Percentiles rank a stretch among this genome's conserved stretches.
phyloP scores from a whole-genome alignment of 1,139 yeast species.

The Geotrichum siamense region DNA sequence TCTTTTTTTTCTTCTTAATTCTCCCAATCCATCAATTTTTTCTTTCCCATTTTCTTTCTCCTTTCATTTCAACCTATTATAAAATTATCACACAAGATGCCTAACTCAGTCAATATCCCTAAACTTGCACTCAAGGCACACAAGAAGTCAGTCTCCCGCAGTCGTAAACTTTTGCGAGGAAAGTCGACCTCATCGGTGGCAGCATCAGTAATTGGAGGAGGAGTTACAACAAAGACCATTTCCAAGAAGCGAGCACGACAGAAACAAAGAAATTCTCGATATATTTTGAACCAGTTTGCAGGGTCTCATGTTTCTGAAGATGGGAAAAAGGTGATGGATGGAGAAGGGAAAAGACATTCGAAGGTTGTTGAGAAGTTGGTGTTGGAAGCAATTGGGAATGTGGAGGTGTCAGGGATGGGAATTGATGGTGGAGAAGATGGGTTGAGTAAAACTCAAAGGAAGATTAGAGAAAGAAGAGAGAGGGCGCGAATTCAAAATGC shows the following conservation, averaged over 20 bases:
- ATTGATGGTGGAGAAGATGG: not conserved
- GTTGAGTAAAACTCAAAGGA: constrained; percentile 11
- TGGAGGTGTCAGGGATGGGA: not conserved
- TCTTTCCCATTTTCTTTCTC: too few species aligned
- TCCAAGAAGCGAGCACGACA: constrained; percentile 13
- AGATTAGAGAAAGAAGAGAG: constrained; percentile 12
- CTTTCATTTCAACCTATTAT: not conserved
- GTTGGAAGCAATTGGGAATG: constrained; percentile 6
- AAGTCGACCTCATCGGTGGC: not conserved
- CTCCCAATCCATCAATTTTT: too few species aligned
- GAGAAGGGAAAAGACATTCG: constrained; percentile 7
- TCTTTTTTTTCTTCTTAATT: too few species aligned
- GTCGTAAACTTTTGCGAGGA: constrained; percentile 2
- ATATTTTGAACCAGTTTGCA: constrained; percentile 5
- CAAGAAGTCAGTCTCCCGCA: constrained; percentile 1
- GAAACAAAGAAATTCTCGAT: constrained; percentile 11
- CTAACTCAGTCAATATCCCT: constrained; percentile 15
- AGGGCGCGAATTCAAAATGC: constrained; percentile 13
- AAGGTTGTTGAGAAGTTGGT: constrained; percentile 9
- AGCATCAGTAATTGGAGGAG: not conserved
- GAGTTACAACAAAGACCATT: constrained; percentile 12
- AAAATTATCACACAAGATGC: constrained; percentile 4
- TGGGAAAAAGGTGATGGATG: not conserved
- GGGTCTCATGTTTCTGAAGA: constrained; percentile 1
- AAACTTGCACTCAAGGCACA: constrained; percentile 11